Conservation (phyloP, 139 green algal species). For the Zygnema cylindricum region DNA sequence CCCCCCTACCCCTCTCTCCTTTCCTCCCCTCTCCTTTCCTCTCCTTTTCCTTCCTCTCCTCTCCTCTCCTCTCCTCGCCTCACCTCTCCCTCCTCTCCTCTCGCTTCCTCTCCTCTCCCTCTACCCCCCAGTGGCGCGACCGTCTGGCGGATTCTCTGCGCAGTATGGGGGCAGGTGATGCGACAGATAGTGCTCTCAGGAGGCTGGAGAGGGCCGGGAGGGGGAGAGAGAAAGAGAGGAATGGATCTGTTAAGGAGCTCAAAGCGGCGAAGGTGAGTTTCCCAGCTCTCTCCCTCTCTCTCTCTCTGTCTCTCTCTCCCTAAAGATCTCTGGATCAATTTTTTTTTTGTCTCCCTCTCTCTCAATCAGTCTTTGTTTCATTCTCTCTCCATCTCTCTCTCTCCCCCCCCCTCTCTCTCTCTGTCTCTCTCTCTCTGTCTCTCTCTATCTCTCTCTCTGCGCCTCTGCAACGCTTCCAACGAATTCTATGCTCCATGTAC, state of each 20-base stretch:
- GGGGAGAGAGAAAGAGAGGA: background rate
- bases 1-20: no score
- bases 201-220: background rate
- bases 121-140: conserved; percentile 7
- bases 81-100: no score
- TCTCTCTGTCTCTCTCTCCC: background rate
- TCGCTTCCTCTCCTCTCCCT: no score
- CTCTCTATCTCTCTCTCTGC: background rate
- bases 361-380: background rate
- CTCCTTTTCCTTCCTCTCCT: no score
- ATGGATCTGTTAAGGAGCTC: background rate
- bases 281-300: background rate
- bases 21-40: no score
- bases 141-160: background rate
- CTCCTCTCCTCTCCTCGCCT: no score
- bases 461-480: no score
- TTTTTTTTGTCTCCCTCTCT: background rate
- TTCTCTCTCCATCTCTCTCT: background rate
- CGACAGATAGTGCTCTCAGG: background rate
- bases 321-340: no score
- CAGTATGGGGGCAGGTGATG: background rate
- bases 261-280: background rate
- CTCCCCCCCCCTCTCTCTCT: background rate
- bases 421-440: background rate
- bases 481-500: no score